Percentiles rank a stretch among this genome's conserved stretches.
These are phyloP conservation scores for Metschnikowia continentalis DNA, from an alignment of 805 yeast species.

Conservation along the genomic window DNA sequence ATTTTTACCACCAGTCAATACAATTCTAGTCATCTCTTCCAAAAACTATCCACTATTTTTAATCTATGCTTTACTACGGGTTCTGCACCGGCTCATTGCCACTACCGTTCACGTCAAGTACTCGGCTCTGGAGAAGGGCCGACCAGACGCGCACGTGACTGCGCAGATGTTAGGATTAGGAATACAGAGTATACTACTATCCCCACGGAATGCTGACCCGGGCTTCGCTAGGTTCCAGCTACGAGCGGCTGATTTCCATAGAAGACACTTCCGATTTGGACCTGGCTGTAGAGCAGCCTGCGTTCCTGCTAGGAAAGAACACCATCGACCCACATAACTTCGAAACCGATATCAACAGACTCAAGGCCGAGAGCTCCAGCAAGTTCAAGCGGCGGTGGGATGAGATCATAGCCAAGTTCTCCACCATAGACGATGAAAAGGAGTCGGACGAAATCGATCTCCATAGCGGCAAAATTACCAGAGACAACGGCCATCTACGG, in stretches of 20 bases:
- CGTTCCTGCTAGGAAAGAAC: constrained; percentile 14
- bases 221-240: constrained; percentile 6
- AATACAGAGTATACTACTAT: background rate
- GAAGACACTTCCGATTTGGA: constrained; percentile 17
- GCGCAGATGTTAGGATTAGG: background rate
- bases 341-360: constrained; percentile 21
- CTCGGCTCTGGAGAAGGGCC: background rate
- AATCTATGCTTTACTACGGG: too few relatives aligned
- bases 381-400: constrained; percentile 39
- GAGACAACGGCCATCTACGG: constrained; percentile 66
- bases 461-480: constrained; percentile 55
- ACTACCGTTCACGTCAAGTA: too few relatives aligned
- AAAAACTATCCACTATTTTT: too few relatives aligned
- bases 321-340: constrained; percentile 8
- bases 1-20: too few relatives aligned
- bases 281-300: background rate
- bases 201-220: constrained; percentile 3
- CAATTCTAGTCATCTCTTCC: too few relatives aligned
- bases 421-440: constrained; percentile 41
- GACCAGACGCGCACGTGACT: constrained; percentile 1
- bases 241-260: constrained; percentile 22
- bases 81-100: too few relatives aligned
- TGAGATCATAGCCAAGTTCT: constrained; percentile 49
- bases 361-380: constrained; percentile 27
- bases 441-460: constrained; percentile 68